Evolutionary conservation across 2,329 filamentous ascomycete genomes (phyloP), one percentile per base, ranked within the genome.

Genomic region (Aspergillus floridensis): DNA sequence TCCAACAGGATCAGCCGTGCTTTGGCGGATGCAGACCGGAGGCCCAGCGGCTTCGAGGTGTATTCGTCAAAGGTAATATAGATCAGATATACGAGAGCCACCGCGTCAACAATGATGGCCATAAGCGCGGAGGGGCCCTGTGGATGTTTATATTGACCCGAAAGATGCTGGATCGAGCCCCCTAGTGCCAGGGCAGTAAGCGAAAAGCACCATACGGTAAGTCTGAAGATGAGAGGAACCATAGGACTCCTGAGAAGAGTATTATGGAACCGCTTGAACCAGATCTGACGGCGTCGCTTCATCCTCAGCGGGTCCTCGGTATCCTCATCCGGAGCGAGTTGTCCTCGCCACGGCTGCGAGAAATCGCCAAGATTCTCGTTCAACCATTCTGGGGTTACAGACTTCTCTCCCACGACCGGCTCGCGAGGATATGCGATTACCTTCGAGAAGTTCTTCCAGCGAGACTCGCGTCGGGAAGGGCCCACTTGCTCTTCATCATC

Each of bases 11-110:
- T 90, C 53, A 99, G 85, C 14, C 90, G 87, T 65, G 96, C 90
- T 74, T 99, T 99, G 52, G 91, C 89, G 58, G 88, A 88, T 10
- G 92, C 87, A 6, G 88, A 88, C 48, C 96, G 89, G 61, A 99
- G 80, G 1, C 95, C 95, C 21, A 99, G 81, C 22, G 96, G 95
- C 73, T 96, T 96, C 31, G 92, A 91, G 5, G 91, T 95, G 77
- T 97, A 98, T 78, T 99, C 95, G 72, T 99, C 95, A 79, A 88
- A 96, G 24, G 93, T 96, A 79, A 98, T 95, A 77, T 96, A 98
- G 52, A 90, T 79, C 57, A 96, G 89, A 76, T 98, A 99, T 2
- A 93, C 86, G 59, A 98, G 84, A 3, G 95, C 93, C 14, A 98
- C 84, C 6, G 89, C 87, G 75, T 98, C 93, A 44, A 99, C 90